Conservation (phyloP, 257 asterid genomes). For the Rauvolfia tetraphylla region DNA sequence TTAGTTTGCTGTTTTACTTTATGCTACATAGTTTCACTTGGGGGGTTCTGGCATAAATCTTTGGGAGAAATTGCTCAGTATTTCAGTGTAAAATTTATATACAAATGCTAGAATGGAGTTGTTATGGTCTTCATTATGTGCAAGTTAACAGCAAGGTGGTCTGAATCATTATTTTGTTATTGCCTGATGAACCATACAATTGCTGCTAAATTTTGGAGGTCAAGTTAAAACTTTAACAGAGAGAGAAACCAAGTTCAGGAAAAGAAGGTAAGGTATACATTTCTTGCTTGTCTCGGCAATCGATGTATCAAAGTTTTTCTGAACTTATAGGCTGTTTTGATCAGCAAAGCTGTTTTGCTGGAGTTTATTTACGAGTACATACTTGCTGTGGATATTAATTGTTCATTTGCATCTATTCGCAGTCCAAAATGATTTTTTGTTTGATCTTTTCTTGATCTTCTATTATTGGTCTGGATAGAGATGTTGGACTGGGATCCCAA, state of each 20-base stretch:
- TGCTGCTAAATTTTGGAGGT: background rate
- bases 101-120: background rate
- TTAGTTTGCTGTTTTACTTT: background rate
- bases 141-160: background rate
- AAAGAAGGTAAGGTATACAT: background rate
- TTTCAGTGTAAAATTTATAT: background rate
- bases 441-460: too few species aligned
- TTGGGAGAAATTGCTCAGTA: background rate
- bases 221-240: background rate
- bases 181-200: background rate
- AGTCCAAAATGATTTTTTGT: too few species aligned
- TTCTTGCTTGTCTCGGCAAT: background rate
- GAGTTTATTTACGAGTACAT: background rate
- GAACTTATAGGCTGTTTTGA: too few species aligned
- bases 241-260: too few species aligned
- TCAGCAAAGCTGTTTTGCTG: background rate
- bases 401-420: too few species aligned
- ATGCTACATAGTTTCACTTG: too few species aligned
- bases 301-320: background rate
- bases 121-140: background rate
- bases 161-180: background rate
- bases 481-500: background rate
- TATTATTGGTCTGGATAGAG: too few species aligned
- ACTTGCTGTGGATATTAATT: too few species aligned
- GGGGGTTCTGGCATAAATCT: too few species aligned